These are phyloP conservation scores for Camillea tinctor DNA, from an alignment of 2,329 filamentous ascomycete genomes.

Conservation along the genomic window DNA sequence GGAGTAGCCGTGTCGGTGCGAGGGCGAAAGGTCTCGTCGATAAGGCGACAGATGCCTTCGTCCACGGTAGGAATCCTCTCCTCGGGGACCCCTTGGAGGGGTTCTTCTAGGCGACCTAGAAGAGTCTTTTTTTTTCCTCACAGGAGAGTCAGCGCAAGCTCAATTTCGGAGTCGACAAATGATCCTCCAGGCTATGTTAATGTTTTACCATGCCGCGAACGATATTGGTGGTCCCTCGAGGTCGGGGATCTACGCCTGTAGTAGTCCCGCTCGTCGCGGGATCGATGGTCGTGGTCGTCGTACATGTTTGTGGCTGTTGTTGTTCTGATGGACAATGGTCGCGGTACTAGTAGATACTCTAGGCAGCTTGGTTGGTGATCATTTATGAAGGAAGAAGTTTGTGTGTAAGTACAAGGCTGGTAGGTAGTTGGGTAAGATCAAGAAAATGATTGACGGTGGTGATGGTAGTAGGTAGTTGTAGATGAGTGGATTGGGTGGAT, in stretches of 20 bases:
- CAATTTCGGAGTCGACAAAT: slow-evolving; percentile 24
- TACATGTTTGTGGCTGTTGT: slow-evolving; percentile 25
- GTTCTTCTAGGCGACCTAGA: slow-evolving; percentile 34
- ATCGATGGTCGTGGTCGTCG: slow-evolving; percentile 31
- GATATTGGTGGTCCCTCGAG: slow-evolving; percentile 32
- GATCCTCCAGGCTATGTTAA: slow-evolving; percentile 32
- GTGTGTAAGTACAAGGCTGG: neutral
- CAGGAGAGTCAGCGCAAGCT: slow-evolving; percentile 34
- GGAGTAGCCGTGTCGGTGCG: slow-evolving; percentile 11
- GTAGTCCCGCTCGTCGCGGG: slow-evolving; percentile 28
- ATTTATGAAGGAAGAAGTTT: neutral
- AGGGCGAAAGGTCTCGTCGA: slow-evolving; percentile 19
- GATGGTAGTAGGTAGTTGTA: too few species aligned
- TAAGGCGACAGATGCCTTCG: slow-evolving; percentile 21
- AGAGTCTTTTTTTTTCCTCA: slow-evolving; percentile 35
- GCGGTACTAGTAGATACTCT: neutral
- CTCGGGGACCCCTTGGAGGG: slow-evolving; percentile 28
- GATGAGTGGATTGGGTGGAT: neutral
- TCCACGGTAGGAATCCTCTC: slow-evolving; percentile 27
- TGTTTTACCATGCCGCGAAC: slow-evolving; percentile 36
- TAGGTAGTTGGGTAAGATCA: too few species aligned
- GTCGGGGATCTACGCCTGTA: slow-evolving; percentile 30
- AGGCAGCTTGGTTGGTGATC: neutral
- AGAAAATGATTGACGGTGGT: too few species aligned
- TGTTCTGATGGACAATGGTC: too few species aligned